These are phyloP conservation scores for Strombidium stylifer DNA, from an alignment of 73 alveolate species.

Conservation along the genomic window DNA sequence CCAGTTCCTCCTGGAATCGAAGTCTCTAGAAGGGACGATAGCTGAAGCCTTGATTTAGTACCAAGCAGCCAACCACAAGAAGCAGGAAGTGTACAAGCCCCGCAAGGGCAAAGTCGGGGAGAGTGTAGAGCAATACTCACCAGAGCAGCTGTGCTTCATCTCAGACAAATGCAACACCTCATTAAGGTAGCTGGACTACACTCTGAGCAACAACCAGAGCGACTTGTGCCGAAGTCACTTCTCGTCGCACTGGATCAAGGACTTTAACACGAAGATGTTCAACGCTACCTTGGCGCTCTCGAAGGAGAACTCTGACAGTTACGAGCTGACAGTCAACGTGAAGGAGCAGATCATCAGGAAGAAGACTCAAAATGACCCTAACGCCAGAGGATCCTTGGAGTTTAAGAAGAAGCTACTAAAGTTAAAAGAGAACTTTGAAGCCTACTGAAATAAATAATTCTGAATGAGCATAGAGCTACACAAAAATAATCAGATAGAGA, in stretches of 20 bases:
- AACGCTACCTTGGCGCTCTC: neutral
- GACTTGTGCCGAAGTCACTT: neutral
- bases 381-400: constrained; percentile 33
- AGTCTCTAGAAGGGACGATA: constrained; percentile 20
- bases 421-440: no score
- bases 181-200: neutral
- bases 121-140: neutral
- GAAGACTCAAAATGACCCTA: constrained; percentile 24
- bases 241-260: neutral
- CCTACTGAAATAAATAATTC: no score
- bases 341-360: constrained; percentile 13
- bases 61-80: constrained; percentile 1
- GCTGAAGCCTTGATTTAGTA: constrained; percentile 5
- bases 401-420: constrained; percentile 1
- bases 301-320: neutral
- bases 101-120: constrained; percentile 47
- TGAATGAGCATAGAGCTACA: no score
- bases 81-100: constrained; percentile 61
- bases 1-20: constrained; percentile 31
- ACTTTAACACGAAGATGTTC: constrained; percentile 7
- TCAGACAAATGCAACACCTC: neutral
- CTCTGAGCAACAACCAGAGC: neutral
- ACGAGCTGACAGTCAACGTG: neutral
- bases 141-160: neutral
- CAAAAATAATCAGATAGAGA: no score